phyloP scores from a whole-genome alignment of 2,329 filamentous ascomycete genomes.

The Penicillium fuscoglaucum region DNA sequence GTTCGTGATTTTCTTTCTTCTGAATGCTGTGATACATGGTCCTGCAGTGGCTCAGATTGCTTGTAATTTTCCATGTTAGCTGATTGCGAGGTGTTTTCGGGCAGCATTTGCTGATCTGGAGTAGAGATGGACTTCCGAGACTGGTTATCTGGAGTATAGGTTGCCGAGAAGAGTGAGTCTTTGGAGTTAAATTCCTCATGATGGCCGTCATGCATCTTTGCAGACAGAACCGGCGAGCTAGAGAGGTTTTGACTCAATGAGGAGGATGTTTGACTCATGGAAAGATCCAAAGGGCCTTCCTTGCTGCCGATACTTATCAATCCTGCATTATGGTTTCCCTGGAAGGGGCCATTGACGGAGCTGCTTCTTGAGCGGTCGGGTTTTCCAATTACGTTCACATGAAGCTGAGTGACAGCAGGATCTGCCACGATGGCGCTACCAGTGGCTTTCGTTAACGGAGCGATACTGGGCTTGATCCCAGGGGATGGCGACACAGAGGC shows the following conservation, averaged over 20 bases:
- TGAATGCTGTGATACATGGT: constrained; percentile 31
- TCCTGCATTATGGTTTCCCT: constrained; percentile 33
- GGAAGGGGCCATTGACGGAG: constrained; percentile 34
- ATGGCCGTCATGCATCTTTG: constrained; percentile 31
- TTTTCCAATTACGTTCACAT: constrained; percentile 40
- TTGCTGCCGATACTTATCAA: constrained; percentile 31
- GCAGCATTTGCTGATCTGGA: constrained; percentile 28
- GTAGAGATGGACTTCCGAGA: constrained; percentile 24
- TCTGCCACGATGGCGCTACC: constrained; percentile 41
- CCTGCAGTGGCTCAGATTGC: constrained; percentile 28
- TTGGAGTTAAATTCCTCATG: constrained; percentile 31
- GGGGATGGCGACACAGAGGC: constrained; percentile 40
- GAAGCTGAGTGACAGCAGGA: constrained; percentile 48
- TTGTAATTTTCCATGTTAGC: constrained; percentile 26
- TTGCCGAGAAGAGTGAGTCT: constrained; percentile 22
- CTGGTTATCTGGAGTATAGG: constrained; percentile 24
- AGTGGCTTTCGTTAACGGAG: constrained; percentile 37
- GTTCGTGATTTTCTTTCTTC: constrained; percentile 32
- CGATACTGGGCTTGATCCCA: constrained; percentile 40
- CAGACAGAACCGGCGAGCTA: constrained; percentile 37
- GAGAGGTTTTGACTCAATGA: constrained; percentile 31
- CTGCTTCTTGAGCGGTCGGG: constrained; percentile 31
- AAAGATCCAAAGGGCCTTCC: constrained; percentile 31
- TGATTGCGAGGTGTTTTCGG: constrained; percentile 32
- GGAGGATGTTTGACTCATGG: constrained; percentile 34